Evolutionary conservation across 2,329 filamentous ascomycete genomes (phyloP).

Genomic region (Aureobasidium sp.): DNA sequence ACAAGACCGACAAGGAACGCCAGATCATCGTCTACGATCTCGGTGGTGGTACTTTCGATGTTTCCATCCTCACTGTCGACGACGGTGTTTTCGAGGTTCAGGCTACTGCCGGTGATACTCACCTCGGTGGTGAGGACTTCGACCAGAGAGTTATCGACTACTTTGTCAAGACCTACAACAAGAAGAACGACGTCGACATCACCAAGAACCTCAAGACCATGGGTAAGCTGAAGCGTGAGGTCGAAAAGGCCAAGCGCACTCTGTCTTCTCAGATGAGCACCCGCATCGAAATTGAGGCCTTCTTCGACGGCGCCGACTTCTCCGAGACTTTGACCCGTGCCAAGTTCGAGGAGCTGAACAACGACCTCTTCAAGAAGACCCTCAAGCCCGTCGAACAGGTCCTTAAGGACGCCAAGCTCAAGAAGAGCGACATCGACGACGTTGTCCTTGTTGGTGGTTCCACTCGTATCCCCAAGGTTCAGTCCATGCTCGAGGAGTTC

Average conservation of each 20-base stretch:
- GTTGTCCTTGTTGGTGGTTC: constrained; percentile 98
- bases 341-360: constrained; percentile 99
- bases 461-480: constrained; percentile 98
- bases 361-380: constrained; percentile 98
- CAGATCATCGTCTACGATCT: constrained; percentile 93
- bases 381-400: constrained; percentile 98
- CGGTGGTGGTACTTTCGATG: constrained; percentile 91
- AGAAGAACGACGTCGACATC: constrained; percentile 89
- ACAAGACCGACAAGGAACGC: constrained; percentile 76
- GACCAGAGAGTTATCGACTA: constrained; percentile 95
- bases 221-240: constrained; percentile 99
- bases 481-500: constrained; percentile 89
- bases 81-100: constrained; percentile 90
- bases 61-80: constrained; percentile 65
- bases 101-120: constrained; percentile 92
- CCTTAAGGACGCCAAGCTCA: constrained; percentile 94
- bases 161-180: constrained; percentile 97
- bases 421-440: constrained; percentile 91
- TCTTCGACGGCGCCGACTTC: constrained; percentile 96
- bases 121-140: constrained; percentile 97
- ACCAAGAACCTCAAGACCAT: constrained; percentile 95
- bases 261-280: constrained; percentile 47
- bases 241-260: constrained; percentile 98
- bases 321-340: constrained; percentile 96
- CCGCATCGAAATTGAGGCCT: constrained; percentile 78